Evolutionary conservation across 495 filamentous ascomycete genomes (phyloP).

Genomic region (Pyrenula aspistea): DNA sequence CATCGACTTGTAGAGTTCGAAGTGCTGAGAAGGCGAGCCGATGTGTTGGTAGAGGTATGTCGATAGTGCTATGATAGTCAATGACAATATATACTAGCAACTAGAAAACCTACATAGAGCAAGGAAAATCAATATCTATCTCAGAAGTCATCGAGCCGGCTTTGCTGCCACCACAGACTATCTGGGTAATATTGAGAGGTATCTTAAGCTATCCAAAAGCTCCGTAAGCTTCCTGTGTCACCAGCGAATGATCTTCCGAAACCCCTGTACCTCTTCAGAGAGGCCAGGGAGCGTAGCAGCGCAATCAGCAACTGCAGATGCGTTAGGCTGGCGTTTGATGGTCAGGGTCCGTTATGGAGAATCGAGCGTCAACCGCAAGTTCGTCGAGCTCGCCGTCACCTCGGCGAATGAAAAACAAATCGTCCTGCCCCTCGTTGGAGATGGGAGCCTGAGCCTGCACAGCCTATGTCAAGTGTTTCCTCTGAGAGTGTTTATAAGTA

Average conservation of each 20-base stretch:
- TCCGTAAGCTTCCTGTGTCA: not conserved
- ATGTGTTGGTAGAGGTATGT: constrained; percentile 71
- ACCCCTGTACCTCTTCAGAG: not conserved
- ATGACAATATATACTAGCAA: constrained; percentile 7
- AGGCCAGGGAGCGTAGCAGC: not conserved
- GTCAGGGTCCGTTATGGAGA: too few relatives aligned
- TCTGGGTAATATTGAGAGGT: not conserved
- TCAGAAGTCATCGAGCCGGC: not conserved
- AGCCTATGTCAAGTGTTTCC: too few relatives aligned
- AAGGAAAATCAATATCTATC: constrained; percentile 49
- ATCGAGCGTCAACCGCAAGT: too few relatives aligned
- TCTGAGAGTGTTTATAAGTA: too few relatives aligned
- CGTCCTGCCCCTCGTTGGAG: not conserved
- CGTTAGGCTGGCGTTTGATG: too few relatives aligned
- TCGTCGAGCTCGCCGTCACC: not conserved
- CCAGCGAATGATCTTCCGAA: not conserved
- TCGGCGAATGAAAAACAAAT: not conserved
- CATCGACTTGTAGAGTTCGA: constrained; percentile 69
- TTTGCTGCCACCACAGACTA: not conserved
- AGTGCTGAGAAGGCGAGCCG: constrained; percentile 69
- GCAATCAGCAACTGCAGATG: not conserved
- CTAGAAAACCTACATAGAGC: constrained; percentile 51
- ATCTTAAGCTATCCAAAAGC: not conserved
- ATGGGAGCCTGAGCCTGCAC: not conserved
- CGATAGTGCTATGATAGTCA: constrained; percentile 58